Evolutionary conservation across 768 basidiomycete genomes (phyloP), one percentile per base, ranked within the genome.

Genomic region (Gymnopilus junonius): DNA sequence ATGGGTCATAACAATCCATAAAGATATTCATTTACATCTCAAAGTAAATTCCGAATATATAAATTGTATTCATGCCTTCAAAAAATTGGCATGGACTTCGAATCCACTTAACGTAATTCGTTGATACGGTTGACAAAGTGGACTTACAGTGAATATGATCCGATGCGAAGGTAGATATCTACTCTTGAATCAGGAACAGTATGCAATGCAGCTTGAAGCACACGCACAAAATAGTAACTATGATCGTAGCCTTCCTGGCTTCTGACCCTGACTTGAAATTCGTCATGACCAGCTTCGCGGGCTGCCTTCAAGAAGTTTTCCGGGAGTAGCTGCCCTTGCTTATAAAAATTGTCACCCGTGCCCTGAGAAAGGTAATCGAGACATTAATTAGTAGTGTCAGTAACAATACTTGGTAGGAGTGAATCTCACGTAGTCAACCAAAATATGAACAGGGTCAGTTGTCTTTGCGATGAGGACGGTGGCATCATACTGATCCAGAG

Each of bases 161-260:
- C 11, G 89, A 81, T 17, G 88, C 90, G 71, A 97, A 97, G 2
- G 93, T 95, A 0, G 95, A 94, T 45, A 97, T 90, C 94, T 95
- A 61, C 17, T 56, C 39, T 37, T 27, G 37, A 34, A 17, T 46
- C 10, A 59, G 42, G 15, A 42, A 35, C 35, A 12, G 17, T 40
- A 45, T 42, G 2, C 15, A 31, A 25, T 14, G 64, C 50, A 11
- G 8, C 34, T 6, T 31, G 32, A 20, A 20, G 23, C 31, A 12
- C 17, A 69, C 82, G 67, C 71, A 82, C 94, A 71, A 97, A 97
- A 76, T 89, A 96, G 73, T 96, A 96, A 56, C 88, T 88, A 71
- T 95, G 92, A 70, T 96, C 94, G 71, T 96, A 97, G 27, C 88
- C 93, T 54, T 89, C 88, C 46, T 95, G 93, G 63, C 83, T 82